A percentile compares a stretch with the other conserved stretches of the same genome.
phyloP scores from a whole-genome alignment of 805 yeast species.

The Suhomyces faveliae region DNA sequence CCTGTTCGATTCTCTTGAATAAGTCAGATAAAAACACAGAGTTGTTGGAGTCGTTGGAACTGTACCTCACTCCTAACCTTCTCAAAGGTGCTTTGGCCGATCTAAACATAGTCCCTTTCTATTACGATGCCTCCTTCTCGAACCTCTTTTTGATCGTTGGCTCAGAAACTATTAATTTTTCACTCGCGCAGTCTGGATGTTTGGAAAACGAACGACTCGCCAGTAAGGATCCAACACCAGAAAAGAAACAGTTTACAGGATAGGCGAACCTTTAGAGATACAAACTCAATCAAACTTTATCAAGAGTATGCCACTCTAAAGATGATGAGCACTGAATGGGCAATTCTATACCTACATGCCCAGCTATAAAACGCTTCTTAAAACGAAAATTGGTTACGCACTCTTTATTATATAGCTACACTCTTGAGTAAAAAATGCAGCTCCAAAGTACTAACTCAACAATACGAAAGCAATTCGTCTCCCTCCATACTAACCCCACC shows the following conservation, averaged over 20 bases:
- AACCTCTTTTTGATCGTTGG: neutral
- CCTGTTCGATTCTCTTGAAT: constrained; percentile 36
- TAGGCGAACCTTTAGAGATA: neutral
- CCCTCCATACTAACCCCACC: neutral
- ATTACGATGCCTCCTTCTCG: neutral
- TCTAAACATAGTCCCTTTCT: constrained; percentile 1
- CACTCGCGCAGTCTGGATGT: constrained; percentile 3
- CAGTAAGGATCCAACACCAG: neutral
- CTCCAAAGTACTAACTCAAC: neutral
- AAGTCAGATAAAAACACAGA: constrained; percentile 32
- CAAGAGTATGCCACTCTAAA: too few species aligned
- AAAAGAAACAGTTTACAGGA: neutral
- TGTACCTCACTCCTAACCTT: constrained; percentile 7
- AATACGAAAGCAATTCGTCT: neutral
- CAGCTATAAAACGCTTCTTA: neutral
- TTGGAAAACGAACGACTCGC: constrained; percentile 2
- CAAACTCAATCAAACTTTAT: too few species aligned
- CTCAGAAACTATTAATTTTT: constrained; percentile 2
- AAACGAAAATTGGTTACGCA: neutral
- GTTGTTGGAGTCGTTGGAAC: constrained; percentile 8
- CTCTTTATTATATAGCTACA: neutral
- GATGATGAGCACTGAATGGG: neutral
- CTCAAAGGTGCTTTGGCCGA: constrained; percentile 3
- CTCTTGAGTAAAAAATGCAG: neutral
- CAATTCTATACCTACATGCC: neutral